Percentiles rank a stretch among this genome's conserved stretches.
phyloP scores from a whole-genome alignment of 2,329 filamentous ascomycete genomes.

The Hypoxylon sp. region DNA sequence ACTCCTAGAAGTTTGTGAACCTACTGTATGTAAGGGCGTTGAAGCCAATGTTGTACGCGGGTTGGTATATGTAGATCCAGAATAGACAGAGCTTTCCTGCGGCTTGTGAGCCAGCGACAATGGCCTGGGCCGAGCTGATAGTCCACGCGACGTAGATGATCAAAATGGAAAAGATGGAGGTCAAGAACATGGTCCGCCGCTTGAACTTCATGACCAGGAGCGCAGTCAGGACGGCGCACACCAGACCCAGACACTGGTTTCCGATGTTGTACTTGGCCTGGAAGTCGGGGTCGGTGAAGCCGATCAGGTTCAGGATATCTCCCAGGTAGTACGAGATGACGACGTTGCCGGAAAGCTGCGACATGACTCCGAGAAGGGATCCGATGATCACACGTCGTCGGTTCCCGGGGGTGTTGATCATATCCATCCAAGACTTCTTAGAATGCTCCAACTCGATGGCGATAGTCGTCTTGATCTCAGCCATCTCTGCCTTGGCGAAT shows the following conservation, averaged over 20 bases:
- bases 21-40: slow-evolving; percentile 66
- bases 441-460: slow-evolving; percentile 54
- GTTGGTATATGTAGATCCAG: slow-evolving; percentile 64
- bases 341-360: slow-evolving; percentile 62
- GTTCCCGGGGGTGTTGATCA: slow-evolving; percentile 60
- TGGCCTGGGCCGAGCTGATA: slow-evolving; percentile 51
- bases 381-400: slow-evolving; percentile 58
- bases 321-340: slow-evolving; percentile 58
- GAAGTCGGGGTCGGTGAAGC: slow-evolving; percentile 51
- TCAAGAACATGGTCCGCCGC: slow-evolving; percentile 59
- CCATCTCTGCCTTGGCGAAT: slow-evolving; percentile 58
- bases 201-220: slow-evolving; percentile 55
- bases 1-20: slow-evolving; percentile 18
- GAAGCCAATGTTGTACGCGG: slow-evolving; percentile 67
- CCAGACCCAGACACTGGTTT: slow-evolving; percentile 56
- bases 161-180: slow-evolving; percentile 60
- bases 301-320: slow-evolving; percentile 55
- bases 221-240: slow-evolving; percentile 54
- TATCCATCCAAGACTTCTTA: slow-evolving; percentile 61
- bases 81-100: slow-evolving; percentile 56
- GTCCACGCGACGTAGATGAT: slow-evolving; percentile 64
- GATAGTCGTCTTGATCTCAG: slow-evolving; percentile 62
- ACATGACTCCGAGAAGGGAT: slow-evolving; percentile 59
- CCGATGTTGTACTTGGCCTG: slow-evolving; percentile 56
- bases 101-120: slow-evolving; percentile 38